phyloP scores from a whole-genome alignment of 2,329 filamentous ascomycete genomes.

The Trichoderma asperellum region DNA sequence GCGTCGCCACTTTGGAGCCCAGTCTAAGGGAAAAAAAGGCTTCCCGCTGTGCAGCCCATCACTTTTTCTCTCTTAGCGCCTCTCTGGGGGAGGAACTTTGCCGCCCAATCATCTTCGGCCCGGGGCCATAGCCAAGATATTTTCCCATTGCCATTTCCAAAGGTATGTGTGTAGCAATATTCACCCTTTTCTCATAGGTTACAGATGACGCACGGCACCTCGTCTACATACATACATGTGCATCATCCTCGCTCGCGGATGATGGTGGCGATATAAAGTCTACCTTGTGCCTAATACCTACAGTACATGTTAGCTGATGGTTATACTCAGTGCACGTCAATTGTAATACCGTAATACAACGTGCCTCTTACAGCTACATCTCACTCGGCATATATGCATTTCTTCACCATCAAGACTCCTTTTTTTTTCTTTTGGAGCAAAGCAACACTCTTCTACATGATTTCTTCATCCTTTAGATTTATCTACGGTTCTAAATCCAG shows the following conservation, averaged over 20 bases:
- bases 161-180: not conserved
- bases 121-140: not conserved
- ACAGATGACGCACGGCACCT: not conserved
- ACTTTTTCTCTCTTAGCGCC: conserved; percentile 10
- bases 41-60: not conserved
- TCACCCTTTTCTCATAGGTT: not conserved
- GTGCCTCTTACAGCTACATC: not conserved
- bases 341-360: too few species aligned
- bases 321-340: not conserved
- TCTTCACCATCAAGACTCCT: not conserved
- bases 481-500: conserved; percentile 30
- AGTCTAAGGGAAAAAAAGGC: not conserved
- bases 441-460: conserved; percentile 5
- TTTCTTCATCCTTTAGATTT: conserved; percentile 17
- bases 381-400: not conserved
- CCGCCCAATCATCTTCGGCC: conserved; percentile 15
- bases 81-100: conserved; percentile 19
- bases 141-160: not conserved
- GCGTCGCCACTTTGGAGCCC: conserved; percentile 11
- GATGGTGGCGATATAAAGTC: not conserved
- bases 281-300: not conserved
- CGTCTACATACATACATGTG: not conserved
- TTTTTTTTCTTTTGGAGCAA: not conserved
- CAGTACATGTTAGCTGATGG: not conserved
- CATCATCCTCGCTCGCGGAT: not conserved